A percentile compares a stretch with the other conserved stretches of the same genome.
phyloP scores from a whole-genome alignment of 2,329 filamentous ascomycete species.

The Acephala macrosclerotiorum region DNA sequence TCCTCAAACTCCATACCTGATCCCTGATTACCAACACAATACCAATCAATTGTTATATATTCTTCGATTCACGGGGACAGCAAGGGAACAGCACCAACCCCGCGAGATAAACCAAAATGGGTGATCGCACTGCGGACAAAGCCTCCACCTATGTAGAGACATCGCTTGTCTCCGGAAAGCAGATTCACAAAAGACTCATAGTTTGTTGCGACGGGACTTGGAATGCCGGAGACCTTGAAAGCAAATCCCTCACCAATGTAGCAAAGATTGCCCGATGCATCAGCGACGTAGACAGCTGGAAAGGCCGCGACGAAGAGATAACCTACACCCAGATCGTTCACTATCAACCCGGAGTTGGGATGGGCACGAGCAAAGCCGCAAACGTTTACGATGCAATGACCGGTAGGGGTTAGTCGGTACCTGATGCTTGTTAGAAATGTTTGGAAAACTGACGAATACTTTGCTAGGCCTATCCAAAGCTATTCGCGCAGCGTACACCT shows the following conservation, averaged over 20 bases:
- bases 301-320: not conserved
- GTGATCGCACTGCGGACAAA: not conserved
- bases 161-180: not conserved
- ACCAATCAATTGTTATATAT: no score
- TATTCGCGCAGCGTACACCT: constrained; percentile 54
- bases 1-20: no score
- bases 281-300: constrained; percentile 37
- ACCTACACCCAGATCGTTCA: constrained; percentile 56
- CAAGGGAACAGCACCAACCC: no score
- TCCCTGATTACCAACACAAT: no score
- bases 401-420: constrained; percentile 46
- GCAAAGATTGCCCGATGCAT: constrained; percentile 29
- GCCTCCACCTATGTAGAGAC: not conserved
- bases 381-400: constrained; percentile 49
- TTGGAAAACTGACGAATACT: constrained; percentile 45
- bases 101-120: not conserved
- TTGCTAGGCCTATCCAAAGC: constrained; percentile 51
- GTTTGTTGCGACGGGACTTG: constrained; percentile 28
- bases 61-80: no score
- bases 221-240: constrained; percentile 5
- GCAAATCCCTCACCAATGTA: constrained; percentile 23
- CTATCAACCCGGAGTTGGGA: constrained; percentile 66
- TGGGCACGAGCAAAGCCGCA: constrained; percentile 54
- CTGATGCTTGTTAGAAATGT: constrained; percentile 48
- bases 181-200: constrained; percentile 19